Evolutionary conservation across 257 asterid species (phyloP), one percentile per base, ranked within the genome.

Genomic region (Nicotiana knightiana): DNA sequence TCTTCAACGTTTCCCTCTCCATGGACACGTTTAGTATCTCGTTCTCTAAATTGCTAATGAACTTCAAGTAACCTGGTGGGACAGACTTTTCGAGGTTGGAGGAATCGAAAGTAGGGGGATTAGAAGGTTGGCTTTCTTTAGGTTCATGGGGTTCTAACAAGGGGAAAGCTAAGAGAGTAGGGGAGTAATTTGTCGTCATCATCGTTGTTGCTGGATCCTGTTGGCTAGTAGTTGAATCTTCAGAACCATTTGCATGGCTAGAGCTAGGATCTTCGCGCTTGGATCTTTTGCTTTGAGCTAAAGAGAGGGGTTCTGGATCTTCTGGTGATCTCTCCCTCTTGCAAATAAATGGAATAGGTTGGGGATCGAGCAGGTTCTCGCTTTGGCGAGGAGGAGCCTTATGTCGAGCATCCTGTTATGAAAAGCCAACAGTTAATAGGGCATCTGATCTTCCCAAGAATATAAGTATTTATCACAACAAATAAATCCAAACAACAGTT

Each of bases 31-130:
- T 94, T 37, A 94, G 86, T 59, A 94, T 91, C 93, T 92, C 97
- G 16, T 87, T 91, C 90, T 96, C 99, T 3, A 96, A 87, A 67
- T 94, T 92, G 90, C 91, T 91, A 77, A 96, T 96, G 59, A 94
- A 96, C 77, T 94, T 96, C 85, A 94, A 55, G 84, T 94, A 96
- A 9, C 97, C 99, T 6, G 98, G 98, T 3, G 98, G 98, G 30
- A 96, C 98, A 0, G 97, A 94, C 62, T 90, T 96, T 92, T 96
- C 98, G 0, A 94, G 94, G 77, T 93, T 96, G 79, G 99, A 94
- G 17, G 98, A 93, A 82, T 96, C 99, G 9, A 93, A 91, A 1
- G 93, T 87, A 35, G 85, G 86, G 5, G 86, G 79, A 59, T 82
- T 87, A 53, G 80, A 83, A 1, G 89, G 90, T 53, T 83, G 90